phyloP scores from a whole-genome alignment of 2,329 filamentous ascomycete genomes.

The Talaromyces sp. region DNA sequence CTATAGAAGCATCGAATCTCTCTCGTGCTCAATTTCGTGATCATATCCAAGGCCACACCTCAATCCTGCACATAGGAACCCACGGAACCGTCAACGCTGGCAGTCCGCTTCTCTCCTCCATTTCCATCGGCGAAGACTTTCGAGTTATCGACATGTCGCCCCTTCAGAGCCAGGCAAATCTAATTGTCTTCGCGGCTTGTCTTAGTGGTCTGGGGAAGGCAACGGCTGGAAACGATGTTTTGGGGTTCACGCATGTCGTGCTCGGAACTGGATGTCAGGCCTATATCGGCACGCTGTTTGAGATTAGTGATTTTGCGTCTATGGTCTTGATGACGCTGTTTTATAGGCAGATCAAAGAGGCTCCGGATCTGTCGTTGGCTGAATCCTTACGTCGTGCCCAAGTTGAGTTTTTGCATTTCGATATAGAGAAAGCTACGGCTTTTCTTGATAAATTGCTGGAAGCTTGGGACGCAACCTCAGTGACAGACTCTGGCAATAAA shows the following conservation, averaged over 20 bases:
- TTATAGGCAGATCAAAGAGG: conserved; percentile 23
- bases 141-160: conserved; percentile 26
- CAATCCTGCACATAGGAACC: conserved; percentile 27
- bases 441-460: conserved; percentile 25
- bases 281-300: conserved; percentile 27
- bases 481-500: not conserved
- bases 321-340: conserved; percentile 28
- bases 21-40: conserved; percentile 24
- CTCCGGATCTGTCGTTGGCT: conserved; percentile 18
- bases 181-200: conserved; percentile 28
- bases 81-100: conserved; percentile 24
- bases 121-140: conserved; percentile 27
- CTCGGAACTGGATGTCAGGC: conserved; percentile 27
- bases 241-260: conserved; percentile 28
- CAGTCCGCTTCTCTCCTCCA: conserved; percentile 26
- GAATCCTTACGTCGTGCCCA: conserved; percentile 23
- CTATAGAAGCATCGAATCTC: conserved; percentile 26
- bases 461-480: conserved; percentile 11
- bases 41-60: conserved; percentile 23
- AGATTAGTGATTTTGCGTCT: conserved; percentile 27
- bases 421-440: conserved; percentile 19
- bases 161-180: conserved; percentile 23
- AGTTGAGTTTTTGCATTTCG: conserved; percentile 22
- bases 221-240: conserved; percentile 24
- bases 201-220: conserved; percentile 26